Evolutionary conservation across 2,329 filamentous ascomycete genomes (phyloP), one percentile per base, ranked within the genome.

Genomic region (Alternaria metachromatica): DNA sequence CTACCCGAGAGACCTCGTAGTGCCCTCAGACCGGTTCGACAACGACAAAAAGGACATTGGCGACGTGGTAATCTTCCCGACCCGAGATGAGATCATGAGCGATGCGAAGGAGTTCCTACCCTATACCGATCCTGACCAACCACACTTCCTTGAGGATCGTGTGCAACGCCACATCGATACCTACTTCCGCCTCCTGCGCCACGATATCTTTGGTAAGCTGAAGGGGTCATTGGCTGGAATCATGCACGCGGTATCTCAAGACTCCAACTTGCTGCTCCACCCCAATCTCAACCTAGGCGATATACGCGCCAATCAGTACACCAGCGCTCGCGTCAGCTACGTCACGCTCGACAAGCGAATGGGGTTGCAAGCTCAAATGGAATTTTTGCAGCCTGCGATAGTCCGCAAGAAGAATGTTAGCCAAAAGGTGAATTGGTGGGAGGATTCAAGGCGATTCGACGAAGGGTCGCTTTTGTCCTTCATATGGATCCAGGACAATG

Each of bases 91-190:
- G 54, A 75, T 80, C 3, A 49, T 72, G 57, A 72, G 83, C 80
- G 50, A 83, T 77, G 4, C 70, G 73, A 56, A 85, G 28, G 76
- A 79, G 10, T 78, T 74, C 28, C 60, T 81, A 1, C 79, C 79
- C 0, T 69, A 65, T 2, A 75, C 70, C 1, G 73, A 80, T 48
- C 65, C 64, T 1, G 65, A 74, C 20, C 69, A 78, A 28, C 70
- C 65, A 6, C 74, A 79, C 37, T 74, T 72, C 43, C 67, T 79
- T 13, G 53, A 44, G 2, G 60, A 73, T 37, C 55, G 62, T 30
- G 57, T 70, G 5, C 67, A 75, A 33, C 65, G 78, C 8, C 73
- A 77, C 44, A 71, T 80, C 12, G 78, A 80, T 60, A 78, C 75
- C 0, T 62, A 74, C 15, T 80, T 80, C 26, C 73, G 78, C 11